Base-by-base conservation (phyloP, 2,329 filamentous ascomycete species). In the Claviceps capensis region DNA sequence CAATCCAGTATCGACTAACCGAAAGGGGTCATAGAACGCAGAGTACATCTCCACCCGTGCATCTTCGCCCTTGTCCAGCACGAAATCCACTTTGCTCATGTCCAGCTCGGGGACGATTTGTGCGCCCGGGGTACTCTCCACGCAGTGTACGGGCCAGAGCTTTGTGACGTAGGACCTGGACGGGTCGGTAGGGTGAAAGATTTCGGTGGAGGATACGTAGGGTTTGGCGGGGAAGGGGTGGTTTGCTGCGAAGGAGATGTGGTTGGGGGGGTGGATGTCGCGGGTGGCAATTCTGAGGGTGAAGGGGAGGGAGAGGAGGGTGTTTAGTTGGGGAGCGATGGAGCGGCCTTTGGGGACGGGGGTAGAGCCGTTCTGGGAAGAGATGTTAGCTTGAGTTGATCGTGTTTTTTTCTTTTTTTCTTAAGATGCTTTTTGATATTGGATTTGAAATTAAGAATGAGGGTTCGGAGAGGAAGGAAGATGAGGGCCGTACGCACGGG, bases 81-180 rank as follows among this genome's bases (percentile, higher is more conserved):
- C 71, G 38, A 68, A 59, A 58, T 91, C 76, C n/a, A 95, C 58
- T 16, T 72, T 74, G 7, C 62, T 60, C 14, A 63, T 54, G 48
- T 88, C 72, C 1, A 97, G 74, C 63, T 89, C 88, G 0, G 83
- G 77, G 6, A 93, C 74, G 22, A 97, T 72, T 48, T 81, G 76
- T 0, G 86, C 82, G 11, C 93, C 93, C 1, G 72, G 66, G 0
- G 86, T 87, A 45, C 73, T 73, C 62, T 88, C 83, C 8, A 97
- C 77, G 69, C 93, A 97, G 71, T 98, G 93, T 22, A 80, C 79
- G 0, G 93, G 93, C 93, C 93, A 98, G 9, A 98, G 76, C 41
- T 80, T 75, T 51, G 83, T 83, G 42, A 72, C 67, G 69, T 88
- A 83, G 23, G 70, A 75, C 63, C 86, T 81, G 8, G 72, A 60